These are phyloP conservation scores for Thoreauomyces humboldtii DNA, from an alignment of 192 early-diverging fungal genomes.

Conservation along the genomic window DNA sequence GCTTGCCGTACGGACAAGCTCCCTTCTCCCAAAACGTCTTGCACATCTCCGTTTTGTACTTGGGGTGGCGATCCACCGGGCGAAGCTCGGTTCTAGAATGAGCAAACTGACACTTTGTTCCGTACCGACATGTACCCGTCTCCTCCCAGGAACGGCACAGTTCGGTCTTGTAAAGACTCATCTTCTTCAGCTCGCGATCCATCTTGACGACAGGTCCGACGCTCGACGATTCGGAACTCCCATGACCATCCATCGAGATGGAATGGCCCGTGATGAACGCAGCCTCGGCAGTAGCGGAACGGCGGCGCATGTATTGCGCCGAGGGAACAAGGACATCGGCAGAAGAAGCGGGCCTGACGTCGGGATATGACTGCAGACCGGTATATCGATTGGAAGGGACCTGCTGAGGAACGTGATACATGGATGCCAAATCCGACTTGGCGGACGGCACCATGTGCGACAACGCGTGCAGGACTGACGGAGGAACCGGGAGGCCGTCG, in stretches of 20 bases:
- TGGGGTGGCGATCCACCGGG: slow-evolving; percentile 78
- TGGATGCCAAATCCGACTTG: too few species aligned
- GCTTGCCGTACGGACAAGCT: slow-evolving; percentile 88
- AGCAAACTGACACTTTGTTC: slow-evolving; percentile 91
- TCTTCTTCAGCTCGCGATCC: slow-evolving; percentile 41
- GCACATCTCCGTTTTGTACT: slow-evolving; percentile 95
- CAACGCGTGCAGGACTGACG: too few species aligned
- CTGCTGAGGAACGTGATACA: too few species aligned
- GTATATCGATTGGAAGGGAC: too few species aligned
- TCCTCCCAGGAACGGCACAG: slow-evolving; percentile 65
- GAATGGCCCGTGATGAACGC: neutral
- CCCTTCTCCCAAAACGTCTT: slow-evolving; percentile 85
- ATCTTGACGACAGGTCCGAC: neutral
- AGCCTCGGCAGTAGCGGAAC: neutral
- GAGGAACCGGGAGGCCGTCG: too few species aligned
- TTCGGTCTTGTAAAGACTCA: slow-evolving; percentile 72
- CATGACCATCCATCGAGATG: neutral
- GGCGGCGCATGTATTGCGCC: neutral
- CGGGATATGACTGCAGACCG: too few species aligned
- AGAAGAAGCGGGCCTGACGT: too few species aligned
- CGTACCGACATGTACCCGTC: slow-evolving; percentile 70
- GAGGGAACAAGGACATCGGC: too few species aligned
- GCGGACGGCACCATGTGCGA: too few species aligned
- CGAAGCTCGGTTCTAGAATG: slow-evolving; percentile 79
- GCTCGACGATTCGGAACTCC: neutral